A percentile compares a stretch with the other conserved stretches of the same genome.
These are phyloP conservation scores for Lactarius hatsudake DNA, from an alignment of 768 basidiomycete species.

Conservation along the genomic window DNA sequence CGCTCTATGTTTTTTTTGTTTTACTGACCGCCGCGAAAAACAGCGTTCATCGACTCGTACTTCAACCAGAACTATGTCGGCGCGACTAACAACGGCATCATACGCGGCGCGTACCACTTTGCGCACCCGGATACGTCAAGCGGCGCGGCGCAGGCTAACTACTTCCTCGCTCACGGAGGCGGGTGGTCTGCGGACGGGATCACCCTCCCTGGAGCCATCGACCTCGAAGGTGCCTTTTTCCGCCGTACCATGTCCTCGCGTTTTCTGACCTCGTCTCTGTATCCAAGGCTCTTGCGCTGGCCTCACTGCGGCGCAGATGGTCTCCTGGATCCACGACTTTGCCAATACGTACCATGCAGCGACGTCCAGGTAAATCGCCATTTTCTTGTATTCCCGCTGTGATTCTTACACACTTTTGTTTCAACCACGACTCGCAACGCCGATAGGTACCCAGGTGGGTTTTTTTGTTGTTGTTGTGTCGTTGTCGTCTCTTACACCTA, in stretches of 20 bases:
- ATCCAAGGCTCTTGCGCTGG: conserved; percentile 31
- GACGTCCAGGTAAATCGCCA: conserved; percentile 42
- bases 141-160: conserved; percentile 58
- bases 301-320: conserved; percentile 51
- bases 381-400: too few relatives aligned
- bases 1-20: background rate
- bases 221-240: conserved; percentile 52
- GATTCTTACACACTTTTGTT: background rate
- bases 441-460: conserved; percentile 40
- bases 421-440: conserved; percentile 26
- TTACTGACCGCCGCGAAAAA: conserved; percentile 22
- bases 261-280: background rate
- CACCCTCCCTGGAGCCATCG: conserved; percentile 62
- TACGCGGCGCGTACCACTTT: conserved; percentile 61
- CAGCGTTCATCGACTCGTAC: conserved; percentile 40
- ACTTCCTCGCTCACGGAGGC: conserved; percentile 52
- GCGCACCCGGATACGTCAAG: conserved; percentile 52
- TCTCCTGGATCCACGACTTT: conserved; percentile 59
- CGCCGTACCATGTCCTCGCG: background rate
- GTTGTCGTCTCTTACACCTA: background rate
- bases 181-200: conserved; percentile 55
- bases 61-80: conserved; percentile 54
- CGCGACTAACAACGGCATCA: conserved; percentile 53
- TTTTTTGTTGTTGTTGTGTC: background rate
- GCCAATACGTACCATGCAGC: conserved; percentile 49